phyloP scores from a whole-genome alignment of 495 filamentous ascomycete species.

The Penicillium tannophilum region DNA sequence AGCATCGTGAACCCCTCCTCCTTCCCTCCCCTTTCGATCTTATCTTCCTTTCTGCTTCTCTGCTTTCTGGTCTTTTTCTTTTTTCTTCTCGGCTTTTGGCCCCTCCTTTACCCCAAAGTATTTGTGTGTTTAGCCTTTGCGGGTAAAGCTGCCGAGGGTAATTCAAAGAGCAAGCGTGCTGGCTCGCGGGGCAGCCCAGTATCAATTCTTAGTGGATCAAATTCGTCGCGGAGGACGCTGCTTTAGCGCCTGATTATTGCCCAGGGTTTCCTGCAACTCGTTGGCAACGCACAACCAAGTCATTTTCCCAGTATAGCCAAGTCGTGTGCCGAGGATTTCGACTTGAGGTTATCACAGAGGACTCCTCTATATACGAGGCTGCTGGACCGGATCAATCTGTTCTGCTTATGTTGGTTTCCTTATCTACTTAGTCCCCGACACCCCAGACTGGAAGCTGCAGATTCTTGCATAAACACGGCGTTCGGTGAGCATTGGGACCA shows the following conservation, averaged over 20 bases:
- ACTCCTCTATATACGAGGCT: not conserved
- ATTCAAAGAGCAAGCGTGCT: not conserved
- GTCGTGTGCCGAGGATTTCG: not conserved
- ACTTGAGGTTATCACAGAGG: slow-evolving; percentile 1
- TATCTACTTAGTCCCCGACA: not conserved
- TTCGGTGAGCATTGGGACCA: not conserved
- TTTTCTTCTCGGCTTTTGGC: not conserved
- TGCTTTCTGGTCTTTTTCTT: slow-evolving; percentile 12
- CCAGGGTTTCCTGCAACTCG: slow-evolving; percentile 5
- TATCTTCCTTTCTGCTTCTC: slow-evolving; percentile 9
- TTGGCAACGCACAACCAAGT: slow-evolving; percentile 2
- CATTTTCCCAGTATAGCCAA: slow-evolving; percentile 4
- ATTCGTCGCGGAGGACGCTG: slow-evolving; percentile 6
- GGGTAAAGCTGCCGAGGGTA: slow-evolving; percentile 1
- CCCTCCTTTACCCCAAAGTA: not conserved
- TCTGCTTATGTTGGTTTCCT: not conserved
- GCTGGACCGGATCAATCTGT: not conserved
- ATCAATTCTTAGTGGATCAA: slow-evolving; percentile 2
- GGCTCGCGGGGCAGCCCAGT: slow-evolving; percentile 4
- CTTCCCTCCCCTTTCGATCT: slow-evolving; percentile 15
- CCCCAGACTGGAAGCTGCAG: not conserved
- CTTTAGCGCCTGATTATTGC: slow-evolving; percentile 1
- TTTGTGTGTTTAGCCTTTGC: not conserved
- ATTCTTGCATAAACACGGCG: not conserved
- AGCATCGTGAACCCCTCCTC: slow-evolving; percentile 21